Conservation (phyloP, 108 stramenopile species). For the Seminavis robusta region DNA sequence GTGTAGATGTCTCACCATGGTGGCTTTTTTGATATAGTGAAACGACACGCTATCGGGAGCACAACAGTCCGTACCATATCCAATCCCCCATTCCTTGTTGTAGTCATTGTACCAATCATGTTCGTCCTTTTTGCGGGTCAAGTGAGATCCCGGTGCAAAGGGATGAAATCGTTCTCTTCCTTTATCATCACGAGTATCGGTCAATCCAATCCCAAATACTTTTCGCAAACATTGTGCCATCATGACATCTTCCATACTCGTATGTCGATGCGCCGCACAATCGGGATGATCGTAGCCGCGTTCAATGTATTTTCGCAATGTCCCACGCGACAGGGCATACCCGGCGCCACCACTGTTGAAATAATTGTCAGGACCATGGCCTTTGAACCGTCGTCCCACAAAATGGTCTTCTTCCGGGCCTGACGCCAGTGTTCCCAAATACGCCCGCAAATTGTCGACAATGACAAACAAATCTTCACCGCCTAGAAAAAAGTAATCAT, state of each 20-base stretch:
- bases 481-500: slow-evolving; percentile 89
- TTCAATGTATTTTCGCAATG: slow-evolving; percentile 52
- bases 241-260: slow-evolving; percentile 81
- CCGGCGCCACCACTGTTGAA: slow-evolving; percentile 91
- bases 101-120: slow-evolving; percentile 69
- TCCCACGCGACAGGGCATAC: slow-evolving; percentile 74
- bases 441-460: slow-evolving; percentile 77
- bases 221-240: slow-evolving; percentile 66
- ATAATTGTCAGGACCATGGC: slow-evolving; percentile 63
- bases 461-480: slow-evolving; percentile 93
- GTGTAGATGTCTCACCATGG: no score
- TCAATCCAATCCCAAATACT: slow-evolving; percentile 28
- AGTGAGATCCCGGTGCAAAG: slow-evolving; percentile 17
- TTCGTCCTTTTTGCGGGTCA: slow-evolving; percentile 3
- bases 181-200: slow-evolving; percentile 36
- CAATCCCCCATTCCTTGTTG: slow-evolving; percentile 66
- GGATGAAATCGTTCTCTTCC: slow-evolving; percentile 40
- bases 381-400: slow-evolving; percentile 67
- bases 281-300: slow-evolving; percentile 28
- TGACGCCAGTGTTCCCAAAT: background rate
- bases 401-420: slow-evolving; percentile 52
- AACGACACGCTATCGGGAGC: slow-evolving; percentile 86
- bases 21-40: no score
- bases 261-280: slow-evolving; percentile 59
- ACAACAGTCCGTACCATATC: slow-evolving; percentile 73